phyloP scores from a whole-genome alignment of 2,329 filamentous ascomycete species.

The Trichoderma koningii region DNA sequence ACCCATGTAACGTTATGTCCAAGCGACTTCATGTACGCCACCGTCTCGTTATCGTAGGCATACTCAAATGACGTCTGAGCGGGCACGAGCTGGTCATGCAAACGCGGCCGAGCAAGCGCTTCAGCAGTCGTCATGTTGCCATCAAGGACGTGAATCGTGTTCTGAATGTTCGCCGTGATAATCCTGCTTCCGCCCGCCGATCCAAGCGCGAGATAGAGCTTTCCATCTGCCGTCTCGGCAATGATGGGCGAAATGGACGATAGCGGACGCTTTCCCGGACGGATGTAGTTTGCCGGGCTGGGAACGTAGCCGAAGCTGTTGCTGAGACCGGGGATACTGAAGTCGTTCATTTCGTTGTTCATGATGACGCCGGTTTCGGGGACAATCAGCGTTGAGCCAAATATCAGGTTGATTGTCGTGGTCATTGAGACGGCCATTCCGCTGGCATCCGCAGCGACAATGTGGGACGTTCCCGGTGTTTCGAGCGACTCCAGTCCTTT shows the following conservation, averaged over 20 bases:
- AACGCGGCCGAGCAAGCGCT: constrained; percentile 66
- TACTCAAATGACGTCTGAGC: constrained; percentile 71
- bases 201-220: constrained; percentile 71
- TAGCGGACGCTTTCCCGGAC: constrained; percentile 74
- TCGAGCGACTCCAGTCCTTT: constrained; percentile 49
- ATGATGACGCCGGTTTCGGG: constrained; percentile 82
- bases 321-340: constrained; percentile 69
- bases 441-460: constrained; percentile 66
- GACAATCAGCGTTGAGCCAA: constrained; percentile 73
- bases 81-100: constrained; percentile 83
- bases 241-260: constrained; percentile 79
- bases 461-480: constrained; percentile 69
- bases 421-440: constrained; percentile 77
- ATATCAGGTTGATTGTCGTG: constrained; percentile 78
- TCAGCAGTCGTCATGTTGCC: constrained; percentile 60
- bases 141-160: constrained; percentile 73
- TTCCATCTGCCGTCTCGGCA: constrained; percentile 67
- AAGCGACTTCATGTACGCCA: constrained; percentile 63
- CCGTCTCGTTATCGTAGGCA: constrained; percentile 68
- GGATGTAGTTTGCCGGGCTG: constrained; percentile 72
- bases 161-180: constrained; percentile 80
- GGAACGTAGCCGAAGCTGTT: constrained; percentile 81
- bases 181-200: constrained; percentile 83
- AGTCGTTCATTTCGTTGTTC: constrained; percentile 67
- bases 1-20: constrained; percentile 79